Percentiles rank a stretch among this genome's conserved stretches.
Conservation (phyloP, 768 basidiomycete species). For the Clavulina sp. region DNA sequence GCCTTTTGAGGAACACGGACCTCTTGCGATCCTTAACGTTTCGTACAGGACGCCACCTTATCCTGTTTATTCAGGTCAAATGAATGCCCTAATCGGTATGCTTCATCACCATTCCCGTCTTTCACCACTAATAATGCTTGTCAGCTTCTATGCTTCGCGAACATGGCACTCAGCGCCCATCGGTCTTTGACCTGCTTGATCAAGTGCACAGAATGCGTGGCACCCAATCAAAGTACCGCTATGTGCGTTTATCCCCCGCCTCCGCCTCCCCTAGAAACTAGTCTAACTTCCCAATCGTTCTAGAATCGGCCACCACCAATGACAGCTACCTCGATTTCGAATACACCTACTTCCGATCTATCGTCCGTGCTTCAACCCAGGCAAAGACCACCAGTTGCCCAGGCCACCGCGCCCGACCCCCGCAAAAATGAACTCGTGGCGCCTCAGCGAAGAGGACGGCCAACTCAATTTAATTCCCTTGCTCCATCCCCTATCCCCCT, state of each 20-base stretch:
- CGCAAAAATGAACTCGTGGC: slow-evolving; percentile 66
- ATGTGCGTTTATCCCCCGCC: slow-evolving; percentile 22
- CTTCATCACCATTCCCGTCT: slow-evolving; percentile 8
- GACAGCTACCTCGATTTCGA: slow-evolving; percentile 3
- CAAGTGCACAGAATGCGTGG: slow-evolving; percentile 77
- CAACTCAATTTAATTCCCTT: slow-evolving; percentile 15
- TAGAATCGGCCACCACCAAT: slow-evolving; percentile 1
- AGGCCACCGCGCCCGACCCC: slow-evolving; percentile 36
- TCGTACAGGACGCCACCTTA: slow-evolving; percentile 86
- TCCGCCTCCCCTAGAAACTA: not conserved
- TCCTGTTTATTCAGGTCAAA: slow-evolving; percentile 65
- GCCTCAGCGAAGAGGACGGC: slow-evolving; percentile 55
- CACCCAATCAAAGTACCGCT: slow-evolving; percentile 63
- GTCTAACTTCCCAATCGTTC: not conserved
- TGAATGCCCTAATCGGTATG: slow-evolving; percentile 70
- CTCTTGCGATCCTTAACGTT: slow-evolving; percentile 88
- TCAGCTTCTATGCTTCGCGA: slow-evolving; percentile 85
- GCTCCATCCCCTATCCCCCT: slow-evolving; percentile 5
- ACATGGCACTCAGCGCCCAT: slow-evolving; percentile 70
- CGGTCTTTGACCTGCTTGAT: slow-evolving; percentile 70
- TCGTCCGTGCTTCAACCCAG: too few species aligned
- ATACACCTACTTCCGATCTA: not conserved
- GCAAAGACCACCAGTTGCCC: too few species aligned
- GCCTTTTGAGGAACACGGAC: slow-evolving; percentile 95
- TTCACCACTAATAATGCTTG: slow-evolving; percentile 9